Base-by-base conservation (phyloP, 768 basidiomycete species). In the Leccinum variicolor region DNA sequence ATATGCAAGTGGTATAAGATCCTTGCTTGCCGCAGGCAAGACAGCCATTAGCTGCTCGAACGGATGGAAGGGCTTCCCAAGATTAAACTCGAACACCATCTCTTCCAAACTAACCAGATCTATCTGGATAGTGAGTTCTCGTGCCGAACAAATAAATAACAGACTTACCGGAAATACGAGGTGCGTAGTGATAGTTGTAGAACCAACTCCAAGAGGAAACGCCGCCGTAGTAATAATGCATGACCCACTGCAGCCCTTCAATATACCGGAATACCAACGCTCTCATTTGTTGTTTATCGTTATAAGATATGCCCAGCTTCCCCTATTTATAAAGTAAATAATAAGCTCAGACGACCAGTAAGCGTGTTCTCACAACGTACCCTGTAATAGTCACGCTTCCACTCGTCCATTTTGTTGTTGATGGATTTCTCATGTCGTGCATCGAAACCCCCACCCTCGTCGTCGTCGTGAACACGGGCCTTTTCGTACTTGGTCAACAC, bases 191-290 rank as follows among this genome's bases (percentile, higher is more conserved):
- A 71, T 98, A 98, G 72, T 95, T 78, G 75, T 98, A 98, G 77
- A 96, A 99, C 97, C 97, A 98, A 21, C 92, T 84, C 97, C 97
- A 99, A 15, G 93, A 95, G 6, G 94, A 90, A 17, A 98, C 94
- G 6, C 97, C 97, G 60, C 90, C 85, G 72, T 98, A 98, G 71
- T 99, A 99, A 73, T 99, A 99, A 69, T 94, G 90, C 89, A 99
- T 91, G 31, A 98, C 94, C 97, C 96, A 98, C 68, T 99, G 97
- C 60, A 99, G 74, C 1, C 97, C 97, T 69, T 98, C 92, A 17
- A 92, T 83, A 70, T 97, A 99, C 56, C 84, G 82, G 67, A 81
- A 94, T 13, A 84, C 79, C 54, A 99, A 76, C 50, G 85, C 78
- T 25, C 81, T 77, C 79, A 94, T 84, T 52, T 83, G 79, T 61